Base-by-base conservation (phyloP, 352 stramenopile species). In the Halophytophthora polymorphica region DNA sequence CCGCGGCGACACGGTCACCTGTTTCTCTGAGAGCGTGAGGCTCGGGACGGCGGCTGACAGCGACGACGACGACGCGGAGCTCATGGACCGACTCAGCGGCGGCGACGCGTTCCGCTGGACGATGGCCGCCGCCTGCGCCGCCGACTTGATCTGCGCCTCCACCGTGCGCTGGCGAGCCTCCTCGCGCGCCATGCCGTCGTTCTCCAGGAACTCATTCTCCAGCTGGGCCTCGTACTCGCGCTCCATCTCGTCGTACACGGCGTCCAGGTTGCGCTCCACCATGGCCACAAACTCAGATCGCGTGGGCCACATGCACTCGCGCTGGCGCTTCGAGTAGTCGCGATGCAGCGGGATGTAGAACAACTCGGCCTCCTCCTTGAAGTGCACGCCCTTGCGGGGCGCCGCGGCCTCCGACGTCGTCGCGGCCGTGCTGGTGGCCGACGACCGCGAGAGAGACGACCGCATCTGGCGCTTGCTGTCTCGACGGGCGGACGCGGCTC, bases 221-320 rank as follows among this genome's bases (percentile, higher is more conserved):
- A 75, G 22, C 39, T 92, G 77, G 23, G 83, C 71, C 58, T 91
- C 80, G 58, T 89, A 90, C 57, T 94, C 84, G 33, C 78, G 80
- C 60, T 94, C 84, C 75, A 94, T 91, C 46, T 93, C 84, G 7
- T 92, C 84, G 52, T 94, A 94, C 39, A 94, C 81, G 19, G 80
- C 71, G 19, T 94, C 84, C 25, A 94, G 56, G 39, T 94, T 94
- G 35, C 82, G 84, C 64, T 94, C 84, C n/a, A 94, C 84, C 84
- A 94, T 94, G 4, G 79, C 55, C 18, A 94, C 71, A 45, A 94
- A 93, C 53, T 94, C 82, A n/a, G 66, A 22, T 7, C 84, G 81
- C 6, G 81, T 87, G 36, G 86, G 83, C 84, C 84, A 94, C 80
- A 94, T 91, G 44, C 77, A 82, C 37, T 92, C 80, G 17, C 84